Evolutionary conservation across 371 early-diverging fungal species (phyloP), one percentile per base, ranked within the genome.

Genomic region (Syncephalastrum monosporum): DNA sequence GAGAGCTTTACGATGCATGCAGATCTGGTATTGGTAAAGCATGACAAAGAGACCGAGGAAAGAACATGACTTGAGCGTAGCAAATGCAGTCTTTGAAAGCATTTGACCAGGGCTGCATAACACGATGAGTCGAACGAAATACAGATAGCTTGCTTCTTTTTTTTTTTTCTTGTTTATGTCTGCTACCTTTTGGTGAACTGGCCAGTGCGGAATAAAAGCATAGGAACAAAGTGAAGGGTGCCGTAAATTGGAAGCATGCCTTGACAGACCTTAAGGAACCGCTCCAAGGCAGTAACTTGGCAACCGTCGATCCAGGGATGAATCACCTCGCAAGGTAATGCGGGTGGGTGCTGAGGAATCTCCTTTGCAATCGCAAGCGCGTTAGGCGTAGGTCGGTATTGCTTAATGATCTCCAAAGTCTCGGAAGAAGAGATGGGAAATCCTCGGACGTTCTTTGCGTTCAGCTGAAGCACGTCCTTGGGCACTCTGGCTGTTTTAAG

Each of bases 171-270:
- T n/a, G n/a, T n/a, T 21, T 0, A 21, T 21, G 2, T 21, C 21
- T 21, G 21, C 21, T 84, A 86, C 83, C 77, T 71, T 60, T 79
- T 80, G 43, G 69, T 57, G 13, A 91, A 67, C 48, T 76, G 76
- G 38, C 80, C 69, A 17, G 70, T 69, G 38, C 82, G 77, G 42
- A 90, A 73, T 14, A 86, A 63, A 10, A 88, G 47, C 79, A 86
- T 72, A 0, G 91, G 89, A 0, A 88, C 87, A 51, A 88, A 80
- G 47, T 88, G 88, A 53, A 90, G 71, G 7, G 87, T 78, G n/a
- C 85, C 82, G 56, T 90, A 89, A 8, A 90, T 85, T 17, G 90
- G 85, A 48, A 81, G 50, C 61, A 85, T 84, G 21, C 60, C 71
- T 52, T 77, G 77, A 33, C 82, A 77, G 4, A 87, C 87, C 16